Base-by-base conservation (phyloP, 441 rosid species). In the Rhodomyrtus psidioides region DNA sequence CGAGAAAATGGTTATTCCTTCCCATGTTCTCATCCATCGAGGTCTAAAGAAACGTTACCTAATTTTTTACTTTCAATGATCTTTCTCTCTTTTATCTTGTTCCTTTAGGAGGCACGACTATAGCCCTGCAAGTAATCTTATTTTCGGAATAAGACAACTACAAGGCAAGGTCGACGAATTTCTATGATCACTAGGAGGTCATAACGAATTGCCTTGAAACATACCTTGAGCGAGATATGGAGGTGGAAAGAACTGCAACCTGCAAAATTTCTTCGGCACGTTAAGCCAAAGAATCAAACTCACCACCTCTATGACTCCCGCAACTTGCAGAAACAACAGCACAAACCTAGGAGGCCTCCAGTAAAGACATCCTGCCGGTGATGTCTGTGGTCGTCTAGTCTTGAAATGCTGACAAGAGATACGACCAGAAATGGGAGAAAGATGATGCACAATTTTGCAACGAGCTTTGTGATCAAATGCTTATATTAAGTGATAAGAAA, bases 201-300 rank as follows among this genome's bases (percentile, higher is more conserved):
- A 65, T 65, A 9, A 65, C 26, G 21, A 34, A 65, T 65, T 65
- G 79, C 26, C 79, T 65, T 14, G n/a, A 19, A 65, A 65, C 49
- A 44, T 57, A 85, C 87, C 87, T 59, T 49, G 17, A 24, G 59
- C 3, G 27, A 59, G 87, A 81, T 81, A 21, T 51, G 87, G 87
- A 81, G 87, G 81, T 6, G 84, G 87, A 82, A 81, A 81, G 81
- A 85, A 82, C 60, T 85, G 87, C 87, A 81, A 24, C 87, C 87
- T 84, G 60, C 53, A 74, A 44, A 49, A 81, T 19, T 46, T n/a
- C 39, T 46, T 81, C 39, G 6, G 26, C 56, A 51, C 56, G 19
- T 51, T n/a, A 53, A 81, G 7, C 42, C 42, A 81, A 81, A 28
- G 83, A 81, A 39, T 26, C 39, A 53, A 53, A 46, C 13, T 27